phyloP scores from a whole-genome alignment of 1,139 yeast genomes.

The Protomyces inundatus region DNA sequence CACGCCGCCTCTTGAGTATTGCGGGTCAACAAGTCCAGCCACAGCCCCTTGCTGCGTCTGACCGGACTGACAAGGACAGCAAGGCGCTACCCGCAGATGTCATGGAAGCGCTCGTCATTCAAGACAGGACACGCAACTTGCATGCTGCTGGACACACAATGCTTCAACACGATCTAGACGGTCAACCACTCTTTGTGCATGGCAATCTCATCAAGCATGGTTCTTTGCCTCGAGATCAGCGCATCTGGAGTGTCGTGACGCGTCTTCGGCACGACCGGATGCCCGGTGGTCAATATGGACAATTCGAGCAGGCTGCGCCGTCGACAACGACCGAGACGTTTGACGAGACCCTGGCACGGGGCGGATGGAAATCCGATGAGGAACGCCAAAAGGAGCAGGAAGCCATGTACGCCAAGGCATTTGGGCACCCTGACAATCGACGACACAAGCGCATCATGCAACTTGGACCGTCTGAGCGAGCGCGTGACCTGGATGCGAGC shows the following conservation, averaged over 20 bases:
- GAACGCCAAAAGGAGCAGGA: not conserved
- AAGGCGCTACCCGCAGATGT: not conserved
- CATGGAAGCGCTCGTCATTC: not conserved
- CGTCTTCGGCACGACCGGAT: not conserved
- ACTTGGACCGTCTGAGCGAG: not conserved
- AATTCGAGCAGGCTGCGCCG: not conserved
- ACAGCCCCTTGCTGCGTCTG: not conserved
- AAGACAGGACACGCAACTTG: not conserved
- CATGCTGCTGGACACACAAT: conserved; percentile 16
- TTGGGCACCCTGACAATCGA: not conserved
- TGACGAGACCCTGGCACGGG: not conserved
- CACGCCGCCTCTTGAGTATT: conserved; percentile 7
- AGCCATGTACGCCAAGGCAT: not conserved
- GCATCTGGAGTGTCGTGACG: not conserved
- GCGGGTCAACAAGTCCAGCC: conserved; percentile 3
- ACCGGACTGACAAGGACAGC: not conserved
- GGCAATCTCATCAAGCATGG: conserved; percentile 22
- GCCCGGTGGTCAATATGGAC: not conserved
- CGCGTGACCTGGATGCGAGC: not conserved
- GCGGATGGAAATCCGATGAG: not conserved
- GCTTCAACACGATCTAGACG: conserved; percentile 19
- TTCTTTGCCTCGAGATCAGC: conserved; percentile 5
- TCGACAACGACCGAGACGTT: not conserved
- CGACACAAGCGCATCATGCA: not conserved
- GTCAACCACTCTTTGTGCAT: conserved; percentile 19